A percentile compares a stretch with the other conserved stretches of the same genome.
Conservation (phyloP, 108 stramenopile genomes). For the Epithemia pelagica region DNA sequence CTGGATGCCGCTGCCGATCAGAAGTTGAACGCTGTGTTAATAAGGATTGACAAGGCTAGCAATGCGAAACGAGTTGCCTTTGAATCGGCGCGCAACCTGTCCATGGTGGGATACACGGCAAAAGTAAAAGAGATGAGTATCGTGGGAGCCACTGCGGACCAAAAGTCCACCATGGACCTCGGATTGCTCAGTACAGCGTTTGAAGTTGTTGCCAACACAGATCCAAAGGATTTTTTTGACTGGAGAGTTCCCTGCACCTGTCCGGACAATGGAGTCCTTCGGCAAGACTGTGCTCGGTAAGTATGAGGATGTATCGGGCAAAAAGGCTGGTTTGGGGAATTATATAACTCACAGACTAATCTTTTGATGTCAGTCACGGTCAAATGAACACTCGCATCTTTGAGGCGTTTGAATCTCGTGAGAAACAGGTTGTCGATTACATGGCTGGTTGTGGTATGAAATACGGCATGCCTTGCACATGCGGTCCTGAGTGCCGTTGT, state of each 20-base stretch:
- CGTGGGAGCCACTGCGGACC: conserved; percentile 23
- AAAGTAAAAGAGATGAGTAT: conserved; percentile 58
- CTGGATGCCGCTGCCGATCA: conserved; percentile 80
- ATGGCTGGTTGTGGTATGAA: conserved; percentile 48
- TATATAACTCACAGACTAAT: no score
- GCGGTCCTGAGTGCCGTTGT: conserved; percentile 48
- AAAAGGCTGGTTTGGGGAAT: not conserved
- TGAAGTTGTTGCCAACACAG: conserved; percentile 34
- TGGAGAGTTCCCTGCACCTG: conserved; percentile 70
- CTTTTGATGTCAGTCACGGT: conserved; percentile 48
- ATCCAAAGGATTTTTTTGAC: conserved; percentile 50
- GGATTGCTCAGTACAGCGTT: conserved; percentile 45
- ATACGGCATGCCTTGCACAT: conserved; percentile 47
- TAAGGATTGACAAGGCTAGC: conserved; percentile 55
- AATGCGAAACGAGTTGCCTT: conserved; percentile 69
- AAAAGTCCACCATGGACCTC: conserved; percentile 28
- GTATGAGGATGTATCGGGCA: no score
- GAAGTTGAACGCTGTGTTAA: conserved; percentile 43
- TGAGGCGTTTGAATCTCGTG: conserved; percentile 61
- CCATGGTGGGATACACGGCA: conserved; percentile 85
- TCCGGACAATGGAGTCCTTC: conserved; percentile 76
- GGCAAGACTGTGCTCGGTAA: conserved; percentile 71
- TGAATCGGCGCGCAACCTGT: conserved; percentile 70
- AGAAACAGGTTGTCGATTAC: conserved; percentile 42
- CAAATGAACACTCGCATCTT: conserved; percentile 68